Evolutionary conservation across 768 basidiomycete species (phyloP).

Genomic region (Zangia roseola): DNA sequence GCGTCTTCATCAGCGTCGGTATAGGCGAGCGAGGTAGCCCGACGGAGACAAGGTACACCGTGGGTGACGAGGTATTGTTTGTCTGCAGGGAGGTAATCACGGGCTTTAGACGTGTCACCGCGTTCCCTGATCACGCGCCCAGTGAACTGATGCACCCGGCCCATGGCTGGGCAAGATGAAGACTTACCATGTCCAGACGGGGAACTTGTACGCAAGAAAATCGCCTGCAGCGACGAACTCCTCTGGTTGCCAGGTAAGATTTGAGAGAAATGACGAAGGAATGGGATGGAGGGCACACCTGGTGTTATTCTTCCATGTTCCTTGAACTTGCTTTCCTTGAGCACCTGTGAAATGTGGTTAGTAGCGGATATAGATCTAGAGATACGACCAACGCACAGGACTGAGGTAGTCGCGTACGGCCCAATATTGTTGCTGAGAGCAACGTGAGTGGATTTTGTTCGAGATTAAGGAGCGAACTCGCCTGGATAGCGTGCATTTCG

Average conservation of each 20-base stretch:
- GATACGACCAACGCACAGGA: conserved; percentile 54
- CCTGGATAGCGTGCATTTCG: conserved; percentile 52
- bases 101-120: conserved; percentile 79
- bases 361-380: conserved; percentile 20
- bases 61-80: conserved; percentile 97
- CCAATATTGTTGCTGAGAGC: conserved; percentile 82
- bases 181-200: conserved; percentile 92
- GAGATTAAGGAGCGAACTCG: conserved; percentile 2
- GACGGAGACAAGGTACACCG: conserved; percentile 94
- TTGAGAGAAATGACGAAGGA: not conserved
- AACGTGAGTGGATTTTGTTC: not conserved
- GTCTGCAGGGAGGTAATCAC: conserved; percentile 92
- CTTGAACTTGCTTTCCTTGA: conserved; percentile 98
- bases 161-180: not conserved
- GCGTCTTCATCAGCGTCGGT: conserved; percentile 97
- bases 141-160: not conserved
- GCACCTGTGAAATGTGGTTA: conserved; percentile 57
- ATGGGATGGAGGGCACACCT: conserved; percentile 46
- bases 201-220: conserved; percentile 97
- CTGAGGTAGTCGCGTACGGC: conserved; percentile 92
- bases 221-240: conserved; percentile 98
- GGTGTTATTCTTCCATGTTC: conserved; percentile 97
- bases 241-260: conserved; percentile 49
- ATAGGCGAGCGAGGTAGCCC: conserved; percentile 89
- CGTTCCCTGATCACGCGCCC: conserved; percentile 66